Conservation (phyloP, 2,329 filamentous ascomycete species). For the Lachnellula cervina region DNA sequence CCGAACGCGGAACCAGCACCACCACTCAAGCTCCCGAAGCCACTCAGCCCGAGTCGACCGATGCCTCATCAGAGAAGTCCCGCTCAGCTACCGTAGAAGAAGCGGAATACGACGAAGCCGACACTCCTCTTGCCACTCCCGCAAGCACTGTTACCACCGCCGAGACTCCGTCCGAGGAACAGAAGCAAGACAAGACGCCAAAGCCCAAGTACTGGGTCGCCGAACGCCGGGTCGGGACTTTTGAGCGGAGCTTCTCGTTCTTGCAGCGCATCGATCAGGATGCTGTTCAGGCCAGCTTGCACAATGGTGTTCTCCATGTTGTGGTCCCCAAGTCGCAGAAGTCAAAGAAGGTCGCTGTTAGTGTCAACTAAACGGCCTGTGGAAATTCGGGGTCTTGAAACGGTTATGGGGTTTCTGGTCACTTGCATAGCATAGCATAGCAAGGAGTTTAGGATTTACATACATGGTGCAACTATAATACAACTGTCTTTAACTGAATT, state of each 20-base stretch:
- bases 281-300: conserved; percentile 54
- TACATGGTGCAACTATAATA: not conserved
- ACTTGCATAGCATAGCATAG: not conserved
- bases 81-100: conserved; percentile 23
- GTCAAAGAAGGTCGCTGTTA: conserved; percentile 49
- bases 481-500: not conserved
- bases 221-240: conserved; percentile 61
- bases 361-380: conserved; percentile 24
- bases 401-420: no score
- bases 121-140: conserved; percentile 20
- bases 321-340: conserved; percentile 61
- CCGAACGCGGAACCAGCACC: conserved; percentile 47
- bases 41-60: conserved; percentile 37
- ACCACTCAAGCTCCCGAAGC: conserved; percentile 51
- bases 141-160: conserved; percentile 16
- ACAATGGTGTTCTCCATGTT: conserved; percentile 60
- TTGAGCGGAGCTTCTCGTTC: conserved; percentile 64
- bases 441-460: not conserved
- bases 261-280: conserved; percentile 58
- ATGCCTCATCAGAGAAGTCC: conserved; percentile 28
- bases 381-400: not conserved
- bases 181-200: conserved; percentile 35
- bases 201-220: conserved; percentile 63
- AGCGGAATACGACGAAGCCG: conserved; percentile 21
- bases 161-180: conserved; percentile 37